Base-by-base conservation (phyloP, 345 rosid genomes). In the Erodium maritimum region DNA sequence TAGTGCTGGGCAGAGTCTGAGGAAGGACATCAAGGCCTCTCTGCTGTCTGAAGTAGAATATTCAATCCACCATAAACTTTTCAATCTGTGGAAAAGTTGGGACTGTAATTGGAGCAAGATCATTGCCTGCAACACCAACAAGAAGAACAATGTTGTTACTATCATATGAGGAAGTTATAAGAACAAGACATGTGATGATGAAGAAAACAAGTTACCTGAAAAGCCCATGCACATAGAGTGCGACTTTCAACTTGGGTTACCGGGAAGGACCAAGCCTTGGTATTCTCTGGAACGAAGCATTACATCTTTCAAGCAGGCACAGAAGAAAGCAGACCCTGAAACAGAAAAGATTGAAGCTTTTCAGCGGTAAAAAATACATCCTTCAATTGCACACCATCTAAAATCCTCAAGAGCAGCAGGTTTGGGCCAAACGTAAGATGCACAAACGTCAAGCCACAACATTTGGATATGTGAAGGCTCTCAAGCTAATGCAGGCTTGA, bases 21-120 rank as follows among this genome's bases (percentile, higher is more conserved):
- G 56, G 61, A 56, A 56, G 33, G 54, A 63, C 25, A 50, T 56
- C 9, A 63, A 56, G 19, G 37, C 60, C 50, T 63, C 61, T 16
- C 50, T 19, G 13, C 23, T 50, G 60, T 56, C 58, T 29, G 25
- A 59, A 12, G 24, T 20, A 20, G 34, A 21, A 17, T 63, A 45
- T 16, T 63, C 60, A 48, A 63, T 63, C 67, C 67, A 63, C 55
- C 67, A 63, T 50, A 63, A 25, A 19, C 48, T 48, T 50, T 19
- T 51, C 20, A 63, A 63, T 5, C 24, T 19, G 1, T n/a, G 13
- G 37, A 63, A n/a, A 54, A n/a, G 8, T 17, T 21, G 9, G 33
- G 0, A 18, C 19, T 22, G n/a, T n/a, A 62, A 33, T 2, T 12
- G 20, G 0, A 56, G 67, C 10, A 0, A 29, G 34, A 64, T 64